Conservation (phyloP, 1,139 yeast genomes). For the Pichia kudriavzevii region DNA sequence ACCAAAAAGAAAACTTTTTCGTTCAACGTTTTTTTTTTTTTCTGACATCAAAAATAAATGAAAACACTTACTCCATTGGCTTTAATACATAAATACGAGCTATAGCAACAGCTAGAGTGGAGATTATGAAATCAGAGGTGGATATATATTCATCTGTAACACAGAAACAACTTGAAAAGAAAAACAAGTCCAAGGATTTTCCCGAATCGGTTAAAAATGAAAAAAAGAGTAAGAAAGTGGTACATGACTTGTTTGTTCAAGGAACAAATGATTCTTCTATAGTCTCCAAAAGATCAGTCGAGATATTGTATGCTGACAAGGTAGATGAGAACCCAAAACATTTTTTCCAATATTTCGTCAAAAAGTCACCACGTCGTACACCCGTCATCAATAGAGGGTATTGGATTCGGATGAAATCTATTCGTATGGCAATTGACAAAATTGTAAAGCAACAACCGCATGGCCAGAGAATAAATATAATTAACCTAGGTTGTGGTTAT, state of each 20-base stretch:
- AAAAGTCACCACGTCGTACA: slow-evolving; percentile 59
- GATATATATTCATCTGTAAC: slow-evolving; percentile 12
- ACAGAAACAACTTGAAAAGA: slow-evolving; percentile 10
- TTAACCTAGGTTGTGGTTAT: slow-evolving; percentile 78
- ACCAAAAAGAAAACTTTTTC: too few species aligned
- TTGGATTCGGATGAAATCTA: slow-evolving; percentile 74
- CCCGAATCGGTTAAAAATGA: slow-evolving; percentile 4
- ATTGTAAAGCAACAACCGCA: slow-evolving; percentile 30
- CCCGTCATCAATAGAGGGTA: slow-evolving; percentile 81
- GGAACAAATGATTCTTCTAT: slow-evolving; percentile 82
- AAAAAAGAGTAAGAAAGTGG: slow-evolving; percentile 36
- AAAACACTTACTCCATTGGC: too few species aligned
- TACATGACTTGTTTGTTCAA: slow-evolving; percentile 60
- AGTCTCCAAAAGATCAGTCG: slow-evolving; percentile 77
- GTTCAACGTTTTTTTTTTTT: too few species aligned
- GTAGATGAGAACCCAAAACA: slow-evolving; percentile 25
- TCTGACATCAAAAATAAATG: too few species aligned
- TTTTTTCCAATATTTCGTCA: slow-evolving; percentile 63
- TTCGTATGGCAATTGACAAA: slow-evolving; percentile 43
- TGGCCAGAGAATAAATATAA: slow-evolving; percentile 31
- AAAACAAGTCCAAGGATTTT: slow-evolving; percentile 1
- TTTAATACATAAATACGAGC: too few species aligned
- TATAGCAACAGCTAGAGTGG: too few species aligned
- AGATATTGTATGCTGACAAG: slow-evolving; percentile 45
- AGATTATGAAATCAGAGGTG: too few species aligned